Evolutionary conservation across 2,329 filamentous ascomycete genomes (phyloP), one percentile per base, ranked within the genome.

Genomic region (Verticillium isaacii): DNA sequence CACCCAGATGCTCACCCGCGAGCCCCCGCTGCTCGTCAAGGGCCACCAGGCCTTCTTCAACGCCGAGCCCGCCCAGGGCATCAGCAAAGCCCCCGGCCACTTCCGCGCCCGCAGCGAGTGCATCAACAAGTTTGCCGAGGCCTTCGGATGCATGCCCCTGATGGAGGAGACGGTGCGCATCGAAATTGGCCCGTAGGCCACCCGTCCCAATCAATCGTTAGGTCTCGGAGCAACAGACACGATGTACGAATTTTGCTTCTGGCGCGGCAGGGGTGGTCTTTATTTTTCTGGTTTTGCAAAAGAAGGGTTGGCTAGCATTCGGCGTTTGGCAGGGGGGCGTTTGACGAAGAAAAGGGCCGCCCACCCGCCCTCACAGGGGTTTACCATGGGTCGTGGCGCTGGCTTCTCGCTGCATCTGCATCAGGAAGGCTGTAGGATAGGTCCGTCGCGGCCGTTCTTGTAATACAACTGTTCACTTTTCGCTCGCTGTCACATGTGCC

Each of bases 121-220:
- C 61, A 64, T 77, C 3, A 75, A 76, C 55, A 68, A 73, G 58
- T 75, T 74, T 57, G 68, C 69, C 23, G 66, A 70, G 32, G 63
- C 73, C 57, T 72, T 76, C 56, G 68, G 69, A 5, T 76, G 74
- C 52, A 72, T 76, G 67, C 73, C 74, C 2, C 65, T 77, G 29
- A 17, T 59, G 17, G 23, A 59, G 29, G 58, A 59, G 58, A 50
- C 39, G 58, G 58, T 32, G 8, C 58, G 45, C 32, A 36, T 59
- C 17, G 58, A 59, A 25, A 25, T 39, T 5, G 57, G 57, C 7
- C 55, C 45, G 11, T 29, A 25, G 19, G 37, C 37, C 17, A 15
- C 3, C 8, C 6, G 14, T 3, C 6, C 3, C 7, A 23, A 6
- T 52, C 6, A 23, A 8, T 12, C 12, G 6, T 15, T n/a, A 5